phyloP scores from a whole-genome alignment of 2,329 filamentous ascomycete species.

The Myriosclerotinia curreyana region DNA sequence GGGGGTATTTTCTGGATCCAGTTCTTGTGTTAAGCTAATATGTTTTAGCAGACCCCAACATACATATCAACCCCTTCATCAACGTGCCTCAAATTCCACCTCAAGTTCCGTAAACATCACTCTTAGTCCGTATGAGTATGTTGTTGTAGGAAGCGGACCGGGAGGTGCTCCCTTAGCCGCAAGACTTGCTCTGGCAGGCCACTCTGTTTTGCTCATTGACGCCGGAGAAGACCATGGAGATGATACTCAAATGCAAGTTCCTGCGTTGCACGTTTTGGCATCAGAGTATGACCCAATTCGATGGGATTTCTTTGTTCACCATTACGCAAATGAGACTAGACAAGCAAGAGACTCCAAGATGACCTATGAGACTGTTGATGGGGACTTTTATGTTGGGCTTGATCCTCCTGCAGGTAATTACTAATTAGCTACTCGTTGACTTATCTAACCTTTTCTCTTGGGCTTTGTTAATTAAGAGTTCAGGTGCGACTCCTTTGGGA shows the following conservation, averaged over 20 bases:
- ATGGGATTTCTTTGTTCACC: constrained; percentile 48
- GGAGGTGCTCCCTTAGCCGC: constrained; percentile 51
- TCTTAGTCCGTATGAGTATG: constrained; percentile 43
- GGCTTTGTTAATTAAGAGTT: background rate
- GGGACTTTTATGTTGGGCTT: constrained; percentile 31
- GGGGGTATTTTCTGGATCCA: background rate
- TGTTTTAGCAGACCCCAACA: background rate
- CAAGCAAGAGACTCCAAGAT: constrained; percentile 27
- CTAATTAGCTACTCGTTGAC: background rate
- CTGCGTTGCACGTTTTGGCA: background rate
- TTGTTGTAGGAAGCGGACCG: constrained; percentile 54
- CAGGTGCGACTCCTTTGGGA: constrained; percentile 32
- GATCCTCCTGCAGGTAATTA: constrained; percentile 28
- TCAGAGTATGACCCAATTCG: constrained; percentile 7
- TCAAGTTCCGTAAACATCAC: constrained; percentile 12
- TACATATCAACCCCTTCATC: constrained; percentile 3
- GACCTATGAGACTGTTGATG: constrained; percentile 41
- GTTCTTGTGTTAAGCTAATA: background rate
- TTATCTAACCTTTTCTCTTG: background rate
- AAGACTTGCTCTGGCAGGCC: constrained; percentile 50
- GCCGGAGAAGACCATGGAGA: constrained; percentile 51
- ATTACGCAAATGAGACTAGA: constrained; percentile 25
- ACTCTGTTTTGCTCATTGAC: constrained; percentile 52
- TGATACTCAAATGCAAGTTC: constrained; percentile 27
- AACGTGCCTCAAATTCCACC: background rate